Conservation (phyloP, 345 rosid species). For the Bruguiera gymnorhiza region DNA sequence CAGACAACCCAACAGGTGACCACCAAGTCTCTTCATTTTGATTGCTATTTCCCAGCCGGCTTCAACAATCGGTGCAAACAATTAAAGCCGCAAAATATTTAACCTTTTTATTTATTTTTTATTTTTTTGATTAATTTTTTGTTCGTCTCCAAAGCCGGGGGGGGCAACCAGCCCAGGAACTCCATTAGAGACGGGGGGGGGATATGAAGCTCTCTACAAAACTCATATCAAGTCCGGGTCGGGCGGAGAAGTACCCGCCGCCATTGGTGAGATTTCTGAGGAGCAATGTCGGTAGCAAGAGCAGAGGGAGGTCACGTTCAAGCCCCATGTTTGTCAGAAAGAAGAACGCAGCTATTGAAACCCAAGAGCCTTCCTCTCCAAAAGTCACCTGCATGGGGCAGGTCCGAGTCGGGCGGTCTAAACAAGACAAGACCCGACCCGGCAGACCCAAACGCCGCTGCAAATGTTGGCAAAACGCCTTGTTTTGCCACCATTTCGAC, state of each 20-base stretch:
- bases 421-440: constrained; percentile 29
- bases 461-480: constrained; percentile 40
- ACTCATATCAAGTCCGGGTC: constrained; percentile 85
- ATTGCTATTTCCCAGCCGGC: background rate
- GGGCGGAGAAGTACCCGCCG: constrained; percentile 82
- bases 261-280: constrained; percentile 79
- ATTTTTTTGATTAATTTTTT: background rate
- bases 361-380: constrained; percentile 88
- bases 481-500: constrained; percentile 27
- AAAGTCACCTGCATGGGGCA: constrained; percentile 99
- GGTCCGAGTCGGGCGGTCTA: constrained; percentile 68
- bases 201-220: constrained; percentile 64
- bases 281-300: constrained; percentile 62
- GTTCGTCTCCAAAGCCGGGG: background rate
- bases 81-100: background rate
- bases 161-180: background rate
- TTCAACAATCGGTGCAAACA: constrained; percentile 4
- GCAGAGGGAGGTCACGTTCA: constrained; percentile 72
- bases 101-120: background rate
- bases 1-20: background rate
- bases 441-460: constrained; percentile 27
- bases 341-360: constrained; percentile 50
- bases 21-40: constrained; percentile 13
- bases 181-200: background rate
- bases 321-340: constrained; percentile 78